Evolutionary conservation across 2,329 filamentous ascomycete species (phyloP).

Genomic region (Cyphellophora attinorum): DNA sequence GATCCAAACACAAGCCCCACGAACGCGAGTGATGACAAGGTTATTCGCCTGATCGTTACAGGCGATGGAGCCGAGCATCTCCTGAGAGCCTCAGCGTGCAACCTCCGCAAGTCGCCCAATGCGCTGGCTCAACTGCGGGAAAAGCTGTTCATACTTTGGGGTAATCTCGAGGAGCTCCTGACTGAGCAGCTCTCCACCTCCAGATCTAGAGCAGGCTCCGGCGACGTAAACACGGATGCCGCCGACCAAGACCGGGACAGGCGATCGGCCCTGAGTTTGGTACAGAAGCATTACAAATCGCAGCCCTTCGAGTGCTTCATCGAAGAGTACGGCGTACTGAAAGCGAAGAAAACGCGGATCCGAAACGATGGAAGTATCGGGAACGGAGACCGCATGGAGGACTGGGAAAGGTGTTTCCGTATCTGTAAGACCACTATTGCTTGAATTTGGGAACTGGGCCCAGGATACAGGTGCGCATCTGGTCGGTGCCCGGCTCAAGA

Average conservation of each 20-base stretch:
- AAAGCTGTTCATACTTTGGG: slow-evolving; percentile 72
- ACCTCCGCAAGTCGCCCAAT: slow-evolving; percentile 44
- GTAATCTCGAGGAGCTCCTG: slow-evolving; percentile 68
- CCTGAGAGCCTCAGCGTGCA: slow-evolving; percentile 44
- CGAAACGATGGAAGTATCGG: slow-evolving; percentile 1
- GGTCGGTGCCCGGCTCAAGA: too few species aligned
- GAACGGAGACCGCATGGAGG: slow-evolving; percentile 13
- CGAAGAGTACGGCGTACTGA: slow-evolving; percentile 55
- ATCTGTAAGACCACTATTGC: slow-evolving; percentile 56
- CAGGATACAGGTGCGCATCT: too few species aligned
- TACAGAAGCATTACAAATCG: slow-evolving; percentile 32
- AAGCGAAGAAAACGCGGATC: slow-evolving; percentile 24
- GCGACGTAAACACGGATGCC: slow-evolving; percentile 1
- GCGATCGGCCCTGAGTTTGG: too few species aligned
- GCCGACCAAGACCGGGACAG: slow-evolving; percentile 10
- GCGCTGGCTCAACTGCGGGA: slow-evolving; percentile 51
- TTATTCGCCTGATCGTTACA: slow-evolving; percentile 60
- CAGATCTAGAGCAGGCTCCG: not conserved
- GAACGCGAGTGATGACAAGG: slow-evolving; percentile 28
- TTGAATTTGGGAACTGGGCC: too few species aligned
- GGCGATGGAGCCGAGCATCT: slow-evolving; percentile 48
- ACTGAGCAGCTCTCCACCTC: slow-evolving; percentile 16
- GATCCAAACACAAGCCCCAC: slow-evolving; percentile 42
- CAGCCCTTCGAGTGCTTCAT: slow-evolving; percentile 62
- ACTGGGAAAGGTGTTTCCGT: slow-evolving; percentile 55